Conservation (phyloP, 2,329 filamentous ascomycete species). For the Microascus cirrosus region DNA sequence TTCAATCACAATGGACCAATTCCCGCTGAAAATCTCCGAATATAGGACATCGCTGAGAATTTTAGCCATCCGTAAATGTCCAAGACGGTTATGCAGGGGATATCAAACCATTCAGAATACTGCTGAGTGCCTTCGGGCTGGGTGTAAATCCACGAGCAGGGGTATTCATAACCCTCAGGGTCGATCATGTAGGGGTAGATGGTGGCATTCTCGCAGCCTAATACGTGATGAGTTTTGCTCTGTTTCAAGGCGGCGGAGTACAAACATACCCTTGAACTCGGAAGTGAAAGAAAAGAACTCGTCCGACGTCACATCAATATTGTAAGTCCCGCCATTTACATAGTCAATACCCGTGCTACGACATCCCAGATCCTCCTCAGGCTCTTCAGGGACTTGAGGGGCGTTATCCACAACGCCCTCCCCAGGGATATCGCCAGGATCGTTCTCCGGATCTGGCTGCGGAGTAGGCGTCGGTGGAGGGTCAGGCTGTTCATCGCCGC, state of each 20-base stretch:
- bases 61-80: neutral
- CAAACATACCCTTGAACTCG: slow-evolving; percentile 1
- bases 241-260: neutral
- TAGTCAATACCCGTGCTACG: slow-evolving; percentile 3
- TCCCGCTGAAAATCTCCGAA: slow-evolving; percentile 3
- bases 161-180: slow-evolving; percentile 4
- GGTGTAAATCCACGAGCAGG: neutral
- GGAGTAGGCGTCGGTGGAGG: too few relatives aligned
- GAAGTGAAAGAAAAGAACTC: slow-evolving; percentile 5
- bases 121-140: neutral
- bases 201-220: slow-evolving; percentile 2
- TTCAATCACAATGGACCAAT: slow-evolving; percentile 4
- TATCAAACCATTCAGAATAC: slow-evolving; percentile 4
- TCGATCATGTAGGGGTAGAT: slow-evolving; percentile 3
- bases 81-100: neutral
- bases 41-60: slow-evolving; percentile 2
- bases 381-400: neutral
- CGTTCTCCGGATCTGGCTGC: too few relatives aligned
- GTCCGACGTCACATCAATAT: slow-evolving; percentile 2
- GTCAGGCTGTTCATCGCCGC: neutral
- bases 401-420: neutral
- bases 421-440: neutral
- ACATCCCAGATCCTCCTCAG: slow-evolving; percentile 1
- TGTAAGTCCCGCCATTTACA: slow-evolving; percentile 4
- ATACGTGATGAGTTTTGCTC: neutral